Evolutionary conservation across 352 stramenopile genomes (phyloP).

Genomic region (Thalassiosira pacifica): DNA sequence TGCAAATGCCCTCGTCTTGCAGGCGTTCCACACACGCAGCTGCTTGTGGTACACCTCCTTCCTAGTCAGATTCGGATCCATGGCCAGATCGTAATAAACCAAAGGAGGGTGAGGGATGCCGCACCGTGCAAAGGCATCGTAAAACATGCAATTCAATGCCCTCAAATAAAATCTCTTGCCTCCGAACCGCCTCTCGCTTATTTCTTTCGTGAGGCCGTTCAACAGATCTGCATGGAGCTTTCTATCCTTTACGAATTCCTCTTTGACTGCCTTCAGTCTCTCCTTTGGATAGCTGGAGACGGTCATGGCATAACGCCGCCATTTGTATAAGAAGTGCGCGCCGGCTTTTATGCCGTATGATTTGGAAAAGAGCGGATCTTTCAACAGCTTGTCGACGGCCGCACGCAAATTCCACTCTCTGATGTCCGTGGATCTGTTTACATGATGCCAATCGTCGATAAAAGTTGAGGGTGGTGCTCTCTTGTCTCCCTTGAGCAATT

Average conservation of each 20-base stretch:
- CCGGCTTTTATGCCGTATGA: not conserved
- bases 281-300: conserved; percentile 29
- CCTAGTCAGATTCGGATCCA: not conserved
- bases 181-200: conserved; percentile 21
- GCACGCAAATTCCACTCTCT: too few relatives aligned
- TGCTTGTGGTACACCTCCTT: conserved; percentile 30
- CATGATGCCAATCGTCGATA: too few relatives aligned
- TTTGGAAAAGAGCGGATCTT: conserved; percentile 26
- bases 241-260: conserved; percentile 10
- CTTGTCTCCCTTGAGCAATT: too few relatives aligned
- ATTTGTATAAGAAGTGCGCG: not conserved
- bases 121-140: conserved; percentile 32
- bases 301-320: conserved; percentile 10
- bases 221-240: conserved; percentile 25
- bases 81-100: not conserved
- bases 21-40: conserved; percentile 10
- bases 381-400: too few relatives aligned
- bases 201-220: not conserved
- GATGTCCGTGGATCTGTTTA: too few relatives aligned
- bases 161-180: conserved; percentile 33
- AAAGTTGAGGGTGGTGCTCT: too few relatives aligned
- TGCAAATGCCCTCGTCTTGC: conserved; percentile 17
- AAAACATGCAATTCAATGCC: conserved; percentile 48
- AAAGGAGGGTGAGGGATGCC: conserved; percentile 14
- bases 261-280: conserved; percentile 3